Evolutionary conservation across 2,329 filamentous ascomycete species (phyloP), one percentile per base, ranked within the genome.

Genomic region (Lasiodiplodia sp.): DNA sequence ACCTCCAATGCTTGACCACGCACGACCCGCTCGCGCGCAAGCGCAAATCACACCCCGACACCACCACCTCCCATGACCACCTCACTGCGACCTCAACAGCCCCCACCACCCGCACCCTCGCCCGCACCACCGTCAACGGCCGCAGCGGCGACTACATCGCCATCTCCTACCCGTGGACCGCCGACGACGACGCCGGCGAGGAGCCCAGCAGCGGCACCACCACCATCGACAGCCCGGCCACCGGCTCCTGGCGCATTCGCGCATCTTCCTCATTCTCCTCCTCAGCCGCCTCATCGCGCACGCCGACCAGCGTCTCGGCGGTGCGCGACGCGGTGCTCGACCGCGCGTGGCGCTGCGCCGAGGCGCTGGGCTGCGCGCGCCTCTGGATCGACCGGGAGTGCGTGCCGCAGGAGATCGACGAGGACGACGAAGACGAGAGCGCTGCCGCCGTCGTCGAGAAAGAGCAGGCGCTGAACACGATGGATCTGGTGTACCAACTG

Each of bases 81-180:
- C 31, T 34, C 31, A 34, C 31, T 34, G 31, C 7, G 8, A 34
- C 31, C 10, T 8, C 31, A 10, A 34, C 7, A 31, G 28, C 28
- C 6, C 28, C 28, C 3, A 7, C 5, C 31, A 0, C 31, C 6
- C 31, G 8, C 31, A 67, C 40, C 74, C 67, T 56, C 64, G 72
- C 38, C 71, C 66, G 56, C 31, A 40, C 55, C 55, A 72, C 52
- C 71, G 73, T 64, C 75, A 77, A 52, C 52, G 73, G 47, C 70
- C 56, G 56, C 56, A 28, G 18, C 14, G 63, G 52, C 37, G 23
- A 31, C 56, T 68, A 68, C 34, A 53, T 68, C 56, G 66, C 66
- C 34, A 38, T 68, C 31, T 68, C 66, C 28, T 68, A 68, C 49
- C 66, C 66, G 0, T 68, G 66, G 66, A n/a, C 21, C 11, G 11